Percentiles rank a stretch among this genome's conserved stretches.
Conservation (phyloP, 164 flowering plant genomes). For the Berberis vulgaris region DNA sequence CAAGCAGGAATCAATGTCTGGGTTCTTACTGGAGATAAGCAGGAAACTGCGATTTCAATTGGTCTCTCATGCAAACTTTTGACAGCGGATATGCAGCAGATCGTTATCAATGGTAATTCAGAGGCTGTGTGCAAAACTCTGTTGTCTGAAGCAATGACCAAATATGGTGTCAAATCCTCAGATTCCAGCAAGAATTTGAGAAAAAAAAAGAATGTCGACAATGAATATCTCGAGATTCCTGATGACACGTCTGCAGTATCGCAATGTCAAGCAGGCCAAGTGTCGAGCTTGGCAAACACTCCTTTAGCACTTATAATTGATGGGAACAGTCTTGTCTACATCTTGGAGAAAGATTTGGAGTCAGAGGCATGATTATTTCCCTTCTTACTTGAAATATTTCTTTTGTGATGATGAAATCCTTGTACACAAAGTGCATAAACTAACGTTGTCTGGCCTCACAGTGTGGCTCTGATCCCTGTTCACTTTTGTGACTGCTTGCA, state of each 20-base stretch:
- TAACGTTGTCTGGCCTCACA: not conserved
- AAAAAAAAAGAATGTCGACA: constrained; percentile 23
- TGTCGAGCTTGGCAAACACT: constrained; percentile 17
- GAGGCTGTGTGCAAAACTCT: constrained; percentile 72
- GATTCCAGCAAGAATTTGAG: constrained; percentile 19
- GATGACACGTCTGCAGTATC: constrained; percentile 19
- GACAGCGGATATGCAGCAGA: constrained; percentile 67
- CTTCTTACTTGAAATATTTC: not conserved
- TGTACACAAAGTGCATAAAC: too few species aligned
- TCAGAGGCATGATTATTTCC: constrained; percentile 43
- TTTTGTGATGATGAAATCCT: too few species aligned
- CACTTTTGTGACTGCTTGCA: too few species aligned
- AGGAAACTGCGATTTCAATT: constrained; percentile 93
- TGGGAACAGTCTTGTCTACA: constrained; percentile 87
- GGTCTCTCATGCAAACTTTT: constrained; percentile 84
- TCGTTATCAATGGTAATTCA: constrained; percentile 71
- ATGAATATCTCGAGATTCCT: constrained; percentile 32
- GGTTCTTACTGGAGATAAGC: constrained; percentile 97
- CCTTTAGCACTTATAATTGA: constrained; percentile 84
- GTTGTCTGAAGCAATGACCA: constrained; percentile 55
- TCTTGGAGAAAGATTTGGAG: constrained; percentile 81
- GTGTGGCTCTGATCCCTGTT: too few species aligned
- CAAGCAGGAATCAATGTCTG: constrained; percentile 94
- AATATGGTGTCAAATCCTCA: constrained; percentile 40
- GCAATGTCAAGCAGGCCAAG: constrained; percentile 15